These are phyloP conservation scores for Leccinum incarnatum DNA, from an alignment of 768 basidiomycete genomes.

Conservation along the genomic window DNA sequence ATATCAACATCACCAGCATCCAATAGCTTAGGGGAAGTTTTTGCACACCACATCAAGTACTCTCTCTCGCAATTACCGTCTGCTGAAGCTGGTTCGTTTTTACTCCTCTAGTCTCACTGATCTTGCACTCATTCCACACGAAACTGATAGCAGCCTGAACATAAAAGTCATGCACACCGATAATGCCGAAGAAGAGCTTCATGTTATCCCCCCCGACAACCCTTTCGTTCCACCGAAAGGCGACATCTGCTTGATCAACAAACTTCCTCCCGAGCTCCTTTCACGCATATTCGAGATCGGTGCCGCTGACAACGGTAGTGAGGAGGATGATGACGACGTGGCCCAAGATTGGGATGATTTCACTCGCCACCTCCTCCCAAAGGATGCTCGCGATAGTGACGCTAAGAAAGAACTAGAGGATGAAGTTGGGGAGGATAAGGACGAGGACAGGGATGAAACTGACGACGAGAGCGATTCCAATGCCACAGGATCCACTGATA, in stretches of 20 bases:
- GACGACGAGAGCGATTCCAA: conserved; percentile 7
- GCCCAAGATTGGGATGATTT: neutral
- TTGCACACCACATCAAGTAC: neutral
- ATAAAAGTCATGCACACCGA: neutral
- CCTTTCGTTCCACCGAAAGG: conserved; percentile 47
- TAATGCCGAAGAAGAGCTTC: neutral
- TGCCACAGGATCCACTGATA: conserved; percentile 2
- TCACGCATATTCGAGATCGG: conserved; percentile 54
- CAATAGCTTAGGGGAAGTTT: neutral
- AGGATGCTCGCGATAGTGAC: conserved; percentile 19
- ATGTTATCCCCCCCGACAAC: conserved; percentile 40
- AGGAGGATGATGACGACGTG: conserved; percentile 41
- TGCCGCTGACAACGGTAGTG: conserved; percentile 34
- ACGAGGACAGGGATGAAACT: neutral
- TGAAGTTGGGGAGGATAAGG: neutral
- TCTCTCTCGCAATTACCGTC: neutral
- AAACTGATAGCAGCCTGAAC: neutral
- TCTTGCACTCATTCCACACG: neutral
- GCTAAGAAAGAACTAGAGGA: neutral
- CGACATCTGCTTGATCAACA: conserved; percentile 45
- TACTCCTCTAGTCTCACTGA: neutral
- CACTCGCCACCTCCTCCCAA: conserved; percentile 32
- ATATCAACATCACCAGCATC: neutral
- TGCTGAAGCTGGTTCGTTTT: neutral
- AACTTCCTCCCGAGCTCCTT: conserved; percentile 55